phyloP scores from a whole-genome alignment of 345 rosid genomes.

The Salix dunnii region DNA sequence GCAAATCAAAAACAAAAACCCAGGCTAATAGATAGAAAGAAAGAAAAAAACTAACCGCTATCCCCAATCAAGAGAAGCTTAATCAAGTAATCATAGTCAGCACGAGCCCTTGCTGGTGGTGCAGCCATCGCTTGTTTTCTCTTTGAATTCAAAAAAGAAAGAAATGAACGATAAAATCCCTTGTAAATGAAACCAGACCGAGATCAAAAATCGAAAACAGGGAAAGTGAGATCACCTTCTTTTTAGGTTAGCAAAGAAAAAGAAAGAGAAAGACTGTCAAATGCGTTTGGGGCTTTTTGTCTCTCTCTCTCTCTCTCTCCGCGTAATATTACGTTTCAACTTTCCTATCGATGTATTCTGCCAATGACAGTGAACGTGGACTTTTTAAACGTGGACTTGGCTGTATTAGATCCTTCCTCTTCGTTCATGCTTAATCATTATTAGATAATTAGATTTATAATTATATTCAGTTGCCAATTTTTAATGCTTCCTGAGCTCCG shows the following conservation, averaged over 20 bases:
- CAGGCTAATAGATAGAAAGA: not conserved
- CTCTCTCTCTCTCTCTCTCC: not conserved
- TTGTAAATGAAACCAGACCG: not conserved
- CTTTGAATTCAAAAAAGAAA: not conserved
- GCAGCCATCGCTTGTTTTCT: slow-evolving; percentile 23
- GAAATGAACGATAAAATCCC: not conserved
- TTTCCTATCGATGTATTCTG: not conserved
- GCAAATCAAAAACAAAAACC: not conserved
- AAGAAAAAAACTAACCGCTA: slow-evolving; percentile 21
- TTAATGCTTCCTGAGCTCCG: no score
- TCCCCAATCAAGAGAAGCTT: slow-evolving; percentile 36
- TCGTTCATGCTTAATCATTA: not conserved
- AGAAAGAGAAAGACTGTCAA: not conserved
- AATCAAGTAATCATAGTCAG: slow-evolving; percentile 32
- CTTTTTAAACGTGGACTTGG: not conserved
- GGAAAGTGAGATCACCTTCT: not conserved
- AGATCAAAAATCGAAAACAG: not conserved
- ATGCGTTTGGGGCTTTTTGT: not conserved
- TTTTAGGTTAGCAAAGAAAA: not conserved
- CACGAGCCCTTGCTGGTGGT: slow-evolving; percentile 34
- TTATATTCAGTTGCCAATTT: not conserved
- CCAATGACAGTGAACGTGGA: not conserved
- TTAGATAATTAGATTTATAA: no score
- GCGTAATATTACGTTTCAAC: not conserved
- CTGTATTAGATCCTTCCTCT: not conserved